A percentile compares a stretch with the other conserved stretches of the same genome.
Conservation (phyloP, 345 rosid genomes). For the Cardamine chenopodiifolia region DNA sequence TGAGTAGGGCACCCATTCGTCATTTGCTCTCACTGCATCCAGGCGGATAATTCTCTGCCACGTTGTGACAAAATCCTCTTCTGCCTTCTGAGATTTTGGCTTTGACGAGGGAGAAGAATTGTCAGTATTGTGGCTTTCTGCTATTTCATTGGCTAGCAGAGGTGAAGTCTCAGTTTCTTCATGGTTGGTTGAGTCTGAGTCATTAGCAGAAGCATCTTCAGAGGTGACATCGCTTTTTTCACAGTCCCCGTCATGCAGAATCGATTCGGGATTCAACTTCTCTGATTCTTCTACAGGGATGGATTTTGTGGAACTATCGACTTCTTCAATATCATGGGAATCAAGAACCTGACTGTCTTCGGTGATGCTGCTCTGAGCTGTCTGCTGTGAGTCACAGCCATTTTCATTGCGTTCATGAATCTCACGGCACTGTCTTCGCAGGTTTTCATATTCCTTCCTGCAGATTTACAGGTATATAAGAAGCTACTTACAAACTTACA, state of each 20-base stretch:
- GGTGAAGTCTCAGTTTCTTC: conserved; percentile 57
- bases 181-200: conserved; percentile 58
- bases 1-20: conserved; percentile 73
- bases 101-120: conserved; percentile 41
- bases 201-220: conserved; percentile 52
- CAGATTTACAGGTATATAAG: conserved; percentile 34
- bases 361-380: conserved; percentile 43
- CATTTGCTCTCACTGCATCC: conserved; percentile 88
- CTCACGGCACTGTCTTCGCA: conserved; percentile 62
- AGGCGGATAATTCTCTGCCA: conserved; percentile 94
- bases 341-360: conserved; percentile 59
- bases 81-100: conserved; percentile 44
- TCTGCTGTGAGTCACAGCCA: conserved; percentile 49
- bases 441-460: conserved; percentile 72
- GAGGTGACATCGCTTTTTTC: conserved; percentile 53
- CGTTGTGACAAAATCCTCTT: conserved; percentile 68
- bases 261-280: conserved; percentile 32
- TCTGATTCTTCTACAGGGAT: conserved; percentile 44
- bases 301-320: conserved; percentile 42
- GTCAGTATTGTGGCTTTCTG: conserved; percentile 34
- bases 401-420: conserved; percentile 46
- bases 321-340: conserved; percentile 51
- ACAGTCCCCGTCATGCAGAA: conserved; percentile 47
- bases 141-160: conserved; percentile 45
- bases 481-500: conserved; percentile 4